Base-by-base conservation (phyloP, 164 flowering plant species). In the Vitis cinerea region DNA sequence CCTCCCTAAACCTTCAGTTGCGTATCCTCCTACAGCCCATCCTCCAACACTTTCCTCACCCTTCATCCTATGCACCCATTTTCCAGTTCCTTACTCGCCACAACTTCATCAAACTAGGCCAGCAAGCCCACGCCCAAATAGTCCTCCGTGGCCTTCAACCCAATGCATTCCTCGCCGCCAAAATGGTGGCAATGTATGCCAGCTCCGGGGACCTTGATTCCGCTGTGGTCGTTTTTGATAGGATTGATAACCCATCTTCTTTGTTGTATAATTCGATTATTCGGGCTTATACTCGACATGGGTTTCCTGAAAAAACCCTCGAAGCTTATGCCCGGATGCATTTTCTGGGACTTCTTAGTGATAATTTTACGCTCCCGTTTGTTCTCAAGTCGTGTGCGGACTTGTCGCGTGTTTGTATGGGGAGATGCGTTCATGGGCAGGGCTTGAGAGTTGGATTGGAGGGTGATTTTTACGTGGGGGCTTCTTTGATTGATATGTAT, bases 181-280 rank as follows among this genome's bases (percentile, higher is more conserved):
- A 84, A 30, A 83, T 86, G 78, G 82, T 84, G 3, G 85, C 90
- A 4, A 81, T 81, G 83, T 86, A 86, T 65, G 90, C 88, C n/a
- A 84, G 85, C 71, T 76, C 79, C 23, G 86, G 85, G 4, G 83
- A 84, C 59, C 67, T 86, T 29, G 23, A 31, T 27, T 72, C 84
- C 10, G 85, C 84, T 53, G 51, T 65, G 0, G 2, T 16, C 10
- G 29, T 83, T 1, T 86, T 84, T 53, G 30, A 71, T 58, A 10
- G 63, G 51, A 50, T 74, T 29, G 37, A 56, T 8, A 8, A 62
- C 53, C 85, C 80, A 2, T 71, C 83, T 10, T 4, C 68, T 5
- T 79, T 86, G 30, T 51, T 82, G 54, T 86, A 54, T 64, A 86
- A 86, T 61, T 75, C 90, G 13, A 78, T 86, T 8, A 74, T 84